These are phyloP conservation scores for Trypanosoma avium DNA, from an alignment of 208 protist species.

Conservation along the genomic window DNA sequence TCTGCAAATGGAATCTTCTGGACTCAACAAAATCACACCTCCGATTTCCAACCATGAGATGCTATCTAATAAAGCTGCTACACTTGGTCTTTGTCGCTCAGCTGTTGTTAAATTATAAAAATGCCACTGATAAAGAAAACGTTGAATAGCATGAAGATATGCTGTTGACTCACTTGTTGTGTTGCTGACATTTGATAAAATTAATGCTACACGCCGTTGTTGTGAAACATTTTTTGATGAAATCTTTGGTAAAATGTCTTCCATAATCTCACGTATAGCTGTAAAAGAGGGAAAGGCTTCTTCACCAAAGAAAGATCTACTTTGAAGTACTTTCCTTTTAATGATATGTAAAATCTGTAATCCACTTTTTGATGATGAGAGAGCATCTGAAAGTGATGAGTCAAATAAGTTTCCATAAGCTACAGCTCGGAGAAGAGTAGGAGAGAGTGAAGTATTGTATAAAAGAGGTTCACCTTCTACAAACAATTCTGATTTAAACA, in stretches of 20 bases:
- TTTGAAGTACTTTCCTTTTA: slow-evolving; percentile 38
- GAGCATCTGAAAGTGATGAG: slow-evolving; percentile 38
- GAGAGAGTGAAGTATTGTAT: neutral
- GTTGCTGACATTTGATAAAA: slow-evolving; percentile 45
- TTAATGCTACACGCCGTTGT: slow-evolving; percentile 43
- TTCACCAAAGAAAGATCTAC: slow-evolving; percentile 41
- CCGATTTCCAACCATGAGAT: slow-evolving; percentile 45
- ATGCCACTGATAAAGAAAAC: slow-evolving; percentile 54
- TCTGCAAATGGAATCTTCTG: slow-evolving; percentile 50
- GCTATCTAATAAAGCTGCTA: slow-evolving; percentile 10
- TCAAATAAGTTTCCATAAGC: slow-evolving; percentile 68
- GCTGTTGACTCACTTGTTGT: slow-evolving; percentile 6
- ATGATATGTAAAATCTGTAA: slow-evolving; percentile 29
- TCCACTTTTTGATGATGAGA: slow-evolving; percentile 27
- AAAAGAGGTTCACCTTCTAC: neutral
- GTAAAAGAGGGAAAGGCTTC: slow-evolving; percentile 64
- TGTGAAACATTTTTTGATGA: neutral
- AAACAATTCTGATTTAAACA: neutral
- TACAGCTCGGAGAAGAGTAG: slow-evolving; percentile 53
- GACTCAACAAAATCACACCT: slow-evolving; percentile 59
- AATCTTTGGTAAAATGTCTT: slow-evolving; percentile 36
- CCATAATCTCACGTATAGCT: slow-evolving; percentile 44
- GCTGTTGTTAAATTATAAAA: slow-evolving; percentile 33
- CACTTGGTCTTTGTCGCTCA: slow-evolving; percentile 10
- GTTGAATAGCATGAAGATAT: slow-evolving; percentile 41